Evolutionary conservation across 345 rosid genomes (phyloP).

Genomic region (Eucalyptus cladocalyx): DNA sequence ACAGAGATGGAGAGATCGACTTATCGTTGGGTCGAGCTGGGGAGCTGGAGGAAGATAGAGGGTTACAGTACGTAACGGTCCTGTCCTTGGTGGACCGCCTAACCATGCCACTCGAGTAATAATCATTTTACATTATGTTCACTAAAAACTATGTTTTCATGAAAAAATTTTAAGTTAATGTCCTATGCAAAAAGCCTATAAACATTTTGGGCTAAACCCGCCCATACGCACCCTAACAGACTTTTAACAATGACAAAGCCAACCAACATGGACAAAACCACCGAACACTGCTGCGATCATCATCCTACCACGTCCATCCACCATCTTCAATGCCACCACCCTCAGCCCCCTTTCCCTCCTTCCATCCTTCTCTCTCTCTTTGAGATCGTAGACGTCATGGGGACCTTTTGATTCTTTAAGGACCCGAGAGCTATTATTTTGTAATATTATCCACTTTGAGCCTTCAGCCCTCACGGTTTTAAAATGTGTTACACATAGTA

Average conservation of each 20-base stretch:
- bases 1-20: background rate
- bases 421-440: no score
- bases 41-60: background rate
- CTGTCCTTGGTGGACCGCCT: background rate
- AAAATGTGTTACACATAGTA: no score
- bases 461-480: accelerated
- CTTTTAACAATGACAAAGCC: background rate
- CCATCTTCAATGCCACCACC: background rate
- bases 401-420: background rate
- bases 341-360: background rate
- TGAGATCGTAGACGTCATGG: background rate
- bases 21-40: background rate
- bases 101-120: background rate
- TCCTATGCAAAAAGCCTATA: background rate
- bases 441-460: no score
- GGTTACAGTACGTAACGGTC: background rate
- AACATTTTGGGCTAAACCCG: background rate
- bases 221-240: background rate
- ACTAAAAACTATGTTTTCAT: background rate
- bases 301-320: background rate
- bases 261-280: background rate
- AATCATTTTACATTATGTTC: background rate
- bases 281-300: background rate
- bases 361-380: background rate
- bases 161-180: background rate